Evolutionary conservation across 1,139 yeast species (phyloP), one percentile per base, ranked within the genome.

Genomic region (Diutina mesorugosa): DNA sequence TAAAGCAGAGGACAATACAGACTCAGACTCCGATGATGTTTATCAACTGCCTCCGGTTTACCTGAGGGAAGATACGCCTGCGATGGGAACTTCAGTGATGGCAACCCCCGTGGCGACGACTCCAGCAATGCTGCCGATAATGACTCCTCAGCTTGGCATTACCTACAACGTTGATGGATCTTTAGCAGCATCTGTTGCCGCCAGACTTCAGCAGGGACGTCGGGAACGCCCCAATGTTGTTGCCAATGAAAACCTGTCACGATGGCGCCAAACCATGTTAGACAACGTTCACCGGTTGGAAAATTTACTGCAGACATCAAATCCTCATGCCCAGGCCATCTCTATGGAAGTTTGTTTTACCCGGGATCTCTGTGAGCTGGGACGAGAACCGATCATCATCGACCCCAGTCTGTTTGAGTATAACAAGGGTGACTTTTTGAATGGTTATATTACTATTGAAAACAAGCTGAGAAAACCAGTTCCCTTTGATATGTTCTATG

Each of bases 401-500:
- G 74, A 74, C 56, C 74, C 76, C 3, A 66, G 68, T 56, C 59
- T 65, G 35, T 67, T 61, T 60, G 84, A 79, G 61, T 81, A 74
- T 61, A 77, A 77, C 14, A 79, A 81, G 10, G 84, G 85, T 26
- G 86, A 82, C 62, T 68, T 61, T 32, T 65, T 83, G 16, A 72
- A 77, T 60, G 89, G 89, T 0, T 78, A 74, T 62, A 71, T 80
- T 35, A 67, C 73, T 2, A 67, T 83, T 14, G 67, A 72, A 47
- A 83, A 83, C 63, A 67, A 64, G 14, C 68, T 82, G 0, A 47
- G 65, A 0, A 63, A 67, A 14, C 70, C 73, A 0, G 65, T 83
- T 2, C 76, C 76, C 10, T 83, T 81, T 61, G 83, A 81, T 60
- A 79, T 79, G 80, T 75, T 83, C 61, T 73, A 78, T 55, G 85